phyloP scores from a whole-genome alignment of 2,329 filamentous ascomycete genomes.

The Colletotrichum sp. region DNA sequence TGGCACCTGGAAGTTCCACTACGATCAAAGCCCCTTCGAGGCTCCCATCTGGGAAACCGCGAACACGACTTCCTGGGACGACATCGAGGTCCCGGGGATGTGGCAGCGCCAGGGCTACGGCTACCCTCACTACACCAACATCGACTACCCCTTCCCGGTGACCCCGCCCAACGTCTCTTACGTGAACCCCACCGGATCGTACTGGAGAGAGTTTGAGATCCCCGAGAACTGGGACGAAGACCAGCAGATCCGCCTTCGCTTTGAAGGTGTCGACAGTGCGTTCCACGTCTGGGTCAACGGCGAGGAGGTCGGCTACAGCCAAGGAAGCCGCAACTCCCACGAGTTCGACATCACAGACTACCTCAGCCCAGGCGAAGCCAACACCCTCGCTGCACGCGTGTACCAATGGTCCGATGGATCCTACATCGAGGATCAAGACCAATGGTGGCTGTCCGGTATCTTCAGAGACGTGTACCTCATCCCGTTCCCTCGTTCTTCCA shows the following conservation, averaged over 20 bases:
- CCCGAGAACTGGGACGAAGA: slow-evolving; percentile 46
- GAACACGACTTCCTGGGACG: slow-evolving; percentile 41
- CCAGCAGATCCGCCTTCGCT: slow-evolving; percentile 68
- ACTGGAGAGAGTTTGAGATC: slow-evolving; percentile 61
- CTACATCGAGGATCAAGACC: slow-evolving; percentile 74
- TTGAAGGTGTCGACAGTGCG: slow-evolving; percentile 76
- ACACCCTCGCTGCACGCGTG: slow-evolving; percentile 68
- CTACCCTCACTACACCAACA: slow-evolving; percentile 71
- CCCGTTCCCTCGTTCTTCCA: slow-evolving; percentile 58
- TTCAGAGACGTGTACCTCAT: slow-evolving; percentile 73
- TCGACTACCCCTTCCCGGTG: slow-evolving; percentile 70
- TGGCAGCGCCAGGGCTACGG: slow-evolving; percentile 74
- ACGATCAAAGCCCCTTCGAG: slow-evolving; percentile 37
- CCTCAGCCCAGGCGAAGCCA: slow-evolving; percentile 49
- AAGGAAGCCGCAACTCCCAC: slow-evolving; percentile 74
- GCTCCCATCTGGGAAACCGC: slow-evolving; percentile 23
- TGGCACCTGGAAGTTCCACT: slow-evolving; percentile 45
- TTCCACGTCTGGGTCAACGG: slow-evolving; percentile 77
- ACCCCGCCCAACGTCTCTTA: slow-evolving; percentile 68
- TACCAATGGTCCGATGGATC: slow-evolving; percentile 76
- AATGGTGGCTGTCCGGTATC: slow-evolving; percentile 72
- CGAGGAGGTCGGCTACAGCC: slow-evolving; percentile 69
- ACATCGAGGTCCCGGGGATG: slow-evolving; percentile 66
- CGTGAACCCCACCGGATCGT: slow-evolving; percentile 68
- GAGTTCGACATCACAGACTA: slow-evolving; percentile 72